phyloP scores from a whole-genome alignment of 345 rosid genomes.

The Conringia planisiliqua region DNA sequence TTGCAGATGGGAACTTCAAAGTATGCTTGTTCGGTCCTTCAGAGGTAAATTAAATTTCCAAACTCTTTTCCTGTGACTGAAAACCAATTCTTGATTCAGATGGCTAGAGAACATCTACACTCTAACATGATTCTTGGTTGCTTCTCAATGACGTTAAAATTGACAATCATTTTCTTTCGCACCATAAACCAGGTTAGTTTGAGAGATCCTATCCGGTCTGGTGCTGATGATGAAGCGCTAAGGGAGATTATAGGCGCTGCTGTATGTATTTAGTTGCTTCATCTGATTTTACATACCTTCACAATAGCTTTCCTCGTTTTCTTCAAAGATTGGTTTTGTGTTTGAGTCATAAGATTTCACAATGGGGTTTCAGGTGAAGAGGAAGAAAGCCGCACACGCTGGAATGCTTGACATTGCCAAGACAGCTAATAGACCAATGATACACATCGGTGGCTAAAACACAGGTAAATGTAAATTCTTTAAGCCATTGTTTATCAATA shows the following conservation, averaged over 20 bases:
- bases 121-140: background rate
- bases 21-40: slow-evolving; percentile 99
- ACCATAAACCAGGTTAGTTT: slow-evolving; percentile 62
- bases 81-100: background rate
- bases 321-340: background rate
- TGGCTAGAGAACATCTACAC: background rate
- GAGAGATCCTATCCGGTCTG: slow-evolving; percentile 84
- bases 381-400: slow-evolving; percentile 74
- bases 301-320: background rate
- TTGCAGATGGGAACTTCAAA: slow-evolving; percentile 98
- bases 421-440: slow-evolving; percentile 82
- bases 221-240: slow-evolving; percentile 64
- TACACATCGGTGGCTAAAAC: slow-evolving; percentile 72
- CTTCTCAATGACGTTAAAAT: background rate
- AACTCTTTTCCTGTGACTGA: background rate
- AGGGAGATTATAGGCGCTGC: slow-evolving; percentile 86
- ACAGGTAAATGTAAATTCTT: background rate
- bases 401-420: slow-evolving; percentile 88
- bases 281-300: background rate
- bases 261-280: slow-evolving; percentile 43
- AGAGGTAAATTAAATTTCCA: slow-evolving; percentile 42
- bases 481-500: background rate
- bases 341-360: background rate
- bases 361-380: slow-evolving; percentile 54
- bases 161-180: background rate